Evolutionary conservation across 768 basidiomycete species (phyloP).

Genomic region (Lactarius quietus): DNA sequence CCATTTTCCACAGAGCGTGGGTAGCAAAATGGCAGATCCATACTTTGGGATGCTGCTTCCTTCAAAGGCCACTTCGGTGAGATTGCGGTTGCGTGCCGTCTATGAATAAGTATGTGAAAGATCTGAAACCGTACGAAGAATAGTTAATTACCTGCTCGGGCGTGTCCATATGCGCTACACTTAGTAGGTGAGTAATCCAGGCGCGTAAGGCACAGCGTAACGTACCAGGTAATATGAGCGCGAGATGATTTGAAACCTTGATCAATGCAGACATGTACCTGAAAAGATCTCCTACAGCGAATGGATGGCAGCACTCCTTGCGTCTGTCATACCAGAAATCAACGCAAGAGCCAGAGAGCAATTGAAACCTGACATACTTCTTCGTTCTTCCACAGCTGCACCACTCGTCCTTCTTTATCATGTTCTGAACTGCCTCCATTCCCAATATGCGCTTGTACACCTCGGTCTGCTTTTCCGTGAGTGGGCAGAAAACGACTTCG

Average conservation of each 20-base stretch:
- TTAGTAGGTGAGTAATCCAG: not conserved
- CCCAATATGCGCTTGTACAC: constrained; percentile 71
- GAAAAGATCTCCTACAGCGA: constrained; percentile 54
- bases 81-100: constrained; percentile 55
- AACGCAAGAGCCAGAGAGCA: not conserved
- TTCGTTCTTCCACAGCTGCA: constrained; percentile 69
- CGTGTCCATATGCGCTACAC: constrained; percentile 61
- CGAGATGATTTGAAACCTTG: constrained; percentile 87
- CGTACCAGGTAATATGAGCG: constrained; percentile 76
- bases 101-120: constrained; percentile 21
- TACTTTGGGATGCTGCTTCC: constrained; percentile 53
- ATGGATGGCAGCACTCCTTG: constrained; percentile 53
- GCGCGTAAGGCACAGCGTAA: not conserved
- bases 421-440: constrained; percentile 63
- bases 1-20: constrained; percentile 84
- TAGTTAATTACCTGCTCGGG: constrained; percentile 55
- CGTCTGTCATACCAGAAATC: constrained; percentile 43
- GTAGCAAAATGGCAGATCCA: constrained; percentile 56
- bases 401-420: constrained; percentile 64
- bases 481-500: constrained; percentile 89
- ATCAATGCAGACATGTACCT: constrained; percentile 79
- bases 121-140: not conserved
- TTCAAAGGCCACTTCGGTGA: constrained; percentile 64
- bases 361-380: constrained; percentile 39
- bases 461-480: constrained; percentile 63